Base-by-base conservation (phyloP, 306 rosid species). In the Gastrolobium villosum region DNA sequence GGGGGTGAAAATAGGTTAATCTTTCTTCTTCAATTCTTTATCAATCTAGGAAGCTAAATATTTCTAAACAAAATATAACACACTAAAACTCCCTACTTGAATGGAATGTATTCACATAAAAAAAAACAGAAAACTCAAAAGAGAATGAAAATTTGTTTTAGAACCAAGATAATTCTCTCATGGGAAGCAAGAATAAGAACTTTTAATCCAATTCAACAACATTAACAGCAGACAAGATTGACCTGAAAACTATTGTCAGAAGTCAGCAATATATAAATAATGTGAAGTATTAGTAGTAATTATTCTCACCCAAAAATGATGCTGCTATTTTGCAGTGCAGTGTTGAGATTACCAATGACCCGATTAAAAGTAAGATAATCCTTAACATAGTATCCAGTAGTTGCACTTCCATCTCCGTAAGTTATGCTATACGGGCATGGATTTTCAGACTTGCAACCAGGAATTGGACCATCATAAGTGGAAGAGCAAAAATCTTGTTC, bases 381-480 rank as follows among this genome's bases (percentile, higher is more conserved):
- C 88, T 83, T 82, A 67, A 96, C 97, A 64, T 88, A 93, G 86
- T 86, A 91, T 31, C 99, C 99, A 10, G 89, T 0, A 76, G 96
- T 91, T 55, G 94, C 36, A 86, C 98, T 91, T 83, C 98, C 99
- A 74, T 96, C 99, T 70, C 97, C 99, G 65, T 96, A 96, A 20
- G 84, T 79, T 77, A 96, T 88, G 54, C 70, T 85, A 70, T 91
- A 96, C 13, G 87, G 88, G 85, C 98, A 96, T n/a, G 72, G 80
- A 54, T 44, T 60, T 0, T 76, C 85, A 26, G 90, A 65, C 79
- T 53, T 86, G 86, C 99, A 96, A 59, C 87, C 91, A 36, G 90
- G 82, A 85, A 90, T 77, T 32, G 48, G 87, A 85, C 93, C 89
- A n/a, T 86, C 87, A 75, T 80, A 87, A 7, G 89, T 70, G 63